A percentile compares a stretch with the other conserved stretches of the same genome.
Conservation (phyloP, 2,329 filamentous ascomycete genomes). For the Stagonosporopsis chrysanthemi region DNA sequence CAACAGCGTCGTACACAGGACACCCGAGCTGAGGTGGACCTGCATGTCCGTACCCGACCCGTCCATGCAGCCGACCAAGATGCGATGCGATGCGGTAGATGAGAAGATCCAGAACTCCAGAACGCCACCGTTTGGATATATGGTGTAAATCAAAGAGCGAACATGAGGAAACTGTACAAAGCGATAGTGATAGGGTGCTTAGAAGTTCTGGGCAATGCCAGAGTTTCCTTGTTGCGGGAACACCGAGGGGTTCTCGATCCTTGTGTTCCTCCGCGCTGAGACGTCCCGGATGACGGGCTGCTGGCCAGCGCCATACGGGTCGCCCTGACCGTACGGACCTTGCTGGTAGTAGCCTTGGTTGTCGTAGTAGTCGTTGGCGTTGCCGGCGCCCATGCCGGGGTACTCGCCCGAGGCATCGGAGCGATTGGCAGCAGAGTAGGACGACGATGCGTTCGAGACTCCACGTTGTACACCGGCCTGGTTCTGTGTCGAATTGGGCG, state of each 20-base stretch:
- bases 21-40: conserved; percentile 19
- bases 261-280: conserved; percentile 87
- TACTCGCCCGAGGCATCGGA: conserved; percentile 70
- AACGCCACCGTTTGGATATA: conserved; percentile 23
- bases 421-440: conserved; percentile 82
- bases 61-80: conserved; percentile 21
- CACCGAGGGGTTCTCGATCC: conserved; percentile 89
- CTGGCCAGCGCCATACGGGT: conserved; percentile 60
- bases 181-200: conserved; percentile 33
- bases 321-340: conserved; percentile 63
- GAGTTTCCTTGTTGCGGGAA: conserved; percentile 89
- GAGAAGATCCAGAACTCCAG: conserved; percentile 10
- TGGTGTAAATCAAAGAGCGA: conserved; percentile 13
- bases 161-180: conserved; percentile 13
- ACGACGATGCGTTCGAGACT: conserved; percentile 93
- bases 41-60: conserved; percentile 15
- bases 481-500: conserved; percentile 70
- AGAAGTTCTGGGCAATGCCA: conserved; percentile 98
- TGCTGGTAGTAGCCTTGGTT: conserved; percentile 64
- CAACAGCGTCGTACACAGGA: conserved; percentile 15
- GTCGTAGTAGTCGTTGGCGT: conserved; percentile 61
- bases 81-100: conserved; percentile 16
- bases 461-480: conserved; percentile 78
- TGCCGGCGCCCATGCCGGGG: conserved; percentile 55
- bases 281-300: conserved; percentile 93